Conservation (phyloP, 2,329 filamentous ascomycete species). For the Aspergillus uvarum region DNA sequence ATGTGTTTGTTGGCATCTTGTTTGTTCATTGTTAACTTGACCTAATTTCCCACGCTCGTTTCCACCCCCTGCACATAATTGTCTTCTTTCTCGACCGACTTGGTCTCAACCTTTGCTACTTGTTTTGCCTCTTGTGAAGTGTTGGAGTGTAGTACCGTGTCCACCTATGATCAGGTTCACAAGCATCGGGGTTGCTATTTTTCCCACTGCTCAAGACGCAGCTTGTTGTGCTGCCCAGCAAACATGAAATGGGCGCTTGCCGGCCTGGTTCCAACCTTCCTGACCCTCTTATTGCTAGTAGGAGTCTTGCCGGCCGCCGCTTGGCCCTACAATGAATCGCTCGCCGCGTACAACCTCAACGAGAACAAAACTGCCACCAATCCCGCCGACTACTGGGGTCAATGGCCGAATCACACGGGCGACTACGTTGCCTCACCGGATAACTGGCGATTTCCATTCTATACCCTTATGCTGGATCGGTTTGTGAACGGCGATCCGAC, state of each 20-base stretch:
- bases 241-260: conserved; percentile 28
- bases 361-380: conserved; percentile 54
- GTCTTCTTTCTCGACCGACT: too few species aligned
- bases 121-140: too few species aligned
- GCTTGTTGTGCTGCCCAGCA: background rate
- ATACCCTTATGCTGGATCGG: conserved; percentile 62
- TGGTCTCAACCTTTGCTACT: too few species aligned
- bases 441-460: conserved; percentile 65
- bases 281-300: conserved; percentile 6
- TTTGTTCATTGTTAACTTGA: too few species aligned
- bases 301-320: conserved; percentile 12
- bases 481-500: conserved; percentile 63
- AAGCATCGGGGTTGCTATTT: background rate
- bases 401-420: conserved; percentile 49
- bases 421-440: conserved; percentile 54
- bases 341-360: conserved; percentile 60
- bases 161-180: background rate
- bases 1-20: too few species aligned
- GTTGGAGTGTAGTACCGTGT: too few species aligned
- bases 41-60: too few species aligned
- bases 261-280: conserved; percentile 24
- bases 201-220: background rate
- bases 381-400: conserved; percentile 58
- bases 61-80: too few species aligned
- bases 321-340: conserved; percentile 49